These are phyloP conservation scores for Suillus ampliporus DNA, from an alignment of 768 basidiomycete genomes.

Conservation along the genomic window DNA sequence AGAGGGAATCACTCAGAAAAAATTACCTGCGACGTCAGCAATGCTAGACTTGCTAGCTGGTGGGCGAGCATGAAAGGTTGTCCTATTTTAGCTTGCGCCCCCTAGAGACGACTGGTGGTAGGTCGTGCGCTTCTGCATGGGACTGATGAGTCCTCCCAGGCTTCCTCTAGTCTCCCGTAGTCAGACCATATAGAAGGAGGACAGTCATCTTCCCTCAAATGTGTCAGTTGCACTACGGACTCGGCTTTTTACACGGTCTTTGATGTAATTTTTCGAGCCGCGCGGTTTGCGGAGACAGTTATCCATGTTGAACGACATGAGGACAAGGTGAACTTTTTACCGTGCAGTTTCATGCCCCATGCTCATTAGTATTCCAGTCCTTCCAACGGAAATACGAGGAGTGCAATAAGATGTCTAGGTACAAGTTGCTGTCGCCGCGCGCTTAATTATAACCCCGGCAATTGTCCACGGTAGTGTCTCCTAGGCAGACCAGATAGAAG, in stretches of 20 bases:
- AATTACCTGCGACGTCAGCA: background rate
- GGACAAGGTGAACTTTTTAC: background rate
- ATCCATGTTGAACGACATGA: background rate
- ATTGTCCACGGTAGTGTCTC: constrained; percentile 72
- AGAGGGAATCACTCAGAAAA: background rate
- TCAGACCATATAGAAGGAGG: no score
- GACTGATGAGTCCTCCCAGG: background rate
- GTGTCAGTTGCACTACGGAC: background rate
- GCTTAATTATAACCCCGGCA: constrained; percentile 61
- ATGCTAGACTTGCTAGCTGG: background rate
- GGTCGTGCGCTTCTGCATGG: background rate
- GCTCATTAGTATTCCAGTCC: background rate
- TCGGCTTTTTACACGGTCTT: background rate
- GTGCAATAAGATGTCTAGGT: constrained; percentile 75
- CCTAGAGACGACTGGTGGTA: background rate
- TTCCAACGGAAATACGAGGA: background rate
- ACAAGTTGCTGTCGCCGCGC: constrained; percentile 89
- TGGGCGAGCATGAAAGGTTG: background rate
- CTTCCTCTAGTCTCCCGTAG: no score
- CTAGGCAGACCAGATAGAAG: no score
- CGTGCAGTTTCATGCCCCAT: background rate
- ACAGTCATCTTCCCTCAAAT: no score
- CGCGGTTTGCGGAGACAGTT: background rate
- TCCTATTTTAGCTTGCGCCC: constrained; percentile 1
- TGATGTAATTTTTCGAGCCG: background rate